phyloP scores from a whole-genome alignment of 2,329 filamentous ascomycete species.

The Neofusicoccum ribis region DNA sequence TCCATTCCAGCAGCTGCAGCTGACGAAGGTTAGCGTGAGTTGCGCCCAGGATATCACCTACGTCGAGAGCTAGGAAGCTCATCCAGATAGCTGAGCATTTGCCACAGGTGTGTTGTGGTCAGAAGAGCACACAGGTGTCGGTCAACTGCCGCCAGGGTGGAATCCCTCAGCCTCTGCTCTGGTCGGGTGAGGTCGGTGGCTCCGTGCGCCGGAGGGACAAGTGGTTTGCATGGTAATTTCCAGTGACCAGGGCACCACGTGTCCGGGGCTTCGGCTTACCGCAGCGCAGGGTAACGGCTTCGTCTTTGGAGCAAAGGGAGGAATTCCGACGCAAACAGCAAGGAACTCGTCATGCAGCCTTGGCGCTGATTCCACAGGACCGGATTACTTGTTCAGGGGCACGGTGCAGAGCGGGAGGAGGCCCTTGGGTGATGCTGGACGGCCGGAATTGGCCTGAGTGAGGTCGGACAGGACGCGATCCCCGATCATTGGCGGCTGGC shows the following conservation, averaged over 20 bases:
- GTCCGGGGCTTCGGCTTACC: background rate
- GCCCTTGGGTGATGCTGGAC: background rate
- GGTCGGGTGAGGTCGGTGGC: background rate
- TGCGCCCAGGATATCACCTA: background rate
- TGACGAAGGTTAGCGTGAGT: background rate
- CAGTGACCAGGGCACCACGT: background rate
- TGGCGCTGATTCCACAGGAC: background rate
- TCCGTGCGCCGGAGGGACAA: background rate
- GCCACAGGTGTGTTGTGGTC: background rate
- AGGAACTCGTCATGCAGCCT: background rate
- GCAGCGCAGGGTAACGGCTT: background rate
- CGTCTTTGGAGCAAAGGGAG: background rate
- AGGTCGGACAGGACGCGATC: background rate
- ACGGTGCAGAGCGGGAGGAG: background rate
- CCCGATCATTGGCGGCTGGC: background rate
- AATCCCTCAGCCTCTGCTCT: background rate
- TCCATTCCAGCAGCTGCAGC: background rate
- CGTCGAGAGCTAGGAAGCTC: background rate
- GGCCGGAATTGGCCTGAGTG: background rate
- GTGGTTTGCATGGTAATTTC: background rate
- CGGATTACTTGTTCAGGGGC: background rate
- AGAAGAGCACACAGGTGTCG: too few species aligned
- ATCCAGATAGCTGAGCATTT: background rate
- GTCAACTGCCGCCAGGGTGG: too few species aligned
- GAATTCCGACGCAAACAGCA: background rate